Base-by-base conservation (phyloP, 2,329 filamentous ascomycete species). In the Scedosporium dehoogii region DNA sequence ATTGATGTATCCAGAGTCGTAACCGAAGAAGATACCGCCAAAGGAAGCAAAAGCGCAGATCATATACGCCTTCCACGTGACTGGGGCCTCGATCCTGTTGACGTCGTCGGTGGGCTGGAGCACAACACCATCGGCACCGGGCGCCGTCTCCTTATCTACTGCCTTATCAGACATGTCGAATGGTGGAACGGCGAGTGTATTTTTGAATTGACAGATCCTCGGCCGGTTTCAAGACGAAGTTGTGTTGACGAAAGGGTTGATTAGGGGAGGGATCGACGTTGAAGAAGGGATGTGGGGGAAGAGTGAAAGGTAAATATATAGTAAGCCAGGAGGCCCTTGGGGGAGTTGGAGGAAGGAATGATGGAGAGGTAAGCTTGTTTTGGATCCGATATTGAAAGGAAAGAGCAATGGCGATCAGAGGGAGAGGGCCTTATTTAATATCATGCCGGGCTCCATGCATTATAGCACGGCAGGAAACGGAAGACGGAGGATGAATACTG, bases 11-110 rank as follows among this genome's bases (percentile, higher is more conserved):
- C 88, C 89, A 51, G 87, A 89, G 70, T 91, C 89, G 74, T 89
- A 92, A 59, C 89, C 89, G 75, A 91, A 89, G 78, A 91, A 88
- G 75, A 90, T 88, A 73, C 84, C 86, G 69, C 86, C 86, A 65
- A 89, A 88, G 41, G 86, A 85, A 64, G 86, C 86, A 66, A 89
- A 89, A 66, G 84, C 86, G 73, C 86, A 89, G 70, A 89, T 82
- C 59, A 87, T 65, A 73, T 89, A 89, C 62, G 86, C 86, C 78
- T 86, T 85, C 74, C 83, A 75, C 66, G 86, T 89, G 68, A 89
- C 81, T 67, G 86, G 85, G 12, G 86, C 86, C 78, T 89, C 86
- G 70, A 88, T 81, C 65, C 81, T 78, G 67, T 78, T 76, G 65
- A 86, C 75, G 72, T 87, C 81, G 65, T 75, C 69, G 66, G 80